Conservation (phyloP, 768 basidiomycete genomes). For the Suillus hirtellus region DNA sequence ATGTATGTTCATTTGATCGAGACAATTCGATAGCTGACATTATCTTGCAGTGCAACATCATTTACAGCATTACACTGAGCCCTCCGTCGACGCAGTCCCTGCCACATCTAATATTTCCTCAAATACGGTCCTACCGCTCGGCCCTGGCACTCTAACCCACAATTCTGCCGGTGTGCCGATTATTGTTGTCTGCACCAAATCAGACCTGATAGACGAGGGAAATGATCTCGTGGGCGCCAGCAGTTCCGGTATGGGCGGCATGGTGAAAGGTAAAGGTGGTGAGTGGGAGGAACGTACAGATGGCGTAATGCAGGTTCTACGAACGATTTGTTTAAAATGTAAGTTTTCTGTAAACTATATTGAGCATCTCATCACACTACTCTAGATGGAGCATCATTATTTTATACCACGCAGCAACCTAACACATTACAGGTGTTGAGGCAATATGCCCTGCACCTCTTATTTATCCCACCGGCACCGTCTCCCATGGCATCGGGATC, state of each 20-base stretch:
- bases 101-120: constrained; percentile 56
- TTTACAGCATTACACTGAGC: constrained; percentile 88
- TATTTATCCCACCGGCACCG: constrained; percentile 65
- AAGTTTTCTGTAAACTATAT: constrained; percentile 31
- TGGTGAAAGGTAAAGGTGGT: constrained; percentile 89
- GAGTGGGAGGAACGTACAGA: constrained; percentile 97
- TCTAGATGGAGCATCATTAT: constrained; percentile 86
- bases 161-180: constrained; percentile 87
- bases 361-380: constrained; percentile 4
- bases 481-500: constrained; percentile 37
- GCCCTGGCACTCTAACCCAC: constrained; percentile 82
- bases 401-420: constrained; percentile 87
- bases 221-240: constrained; percentile 68
- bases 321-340: constrained; percentile 93
- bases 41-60: constrained; percentile 72
- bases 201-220: constrained; percentile 87
- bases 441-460: constrained; percentile 74
- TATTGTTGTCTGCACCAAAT: constrained; percentile 88
- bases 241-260: constrained; percentile 80
- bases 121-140: constrained; percentile 78
- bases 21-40: constrained; percentile 9
- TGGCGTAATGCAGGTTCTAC: constrained; percentile 91
- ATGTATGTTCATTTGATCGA: constrained; percentile 48
- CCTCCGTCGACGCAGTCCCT: constrained; percentile 65
- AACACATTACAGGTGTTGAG: constrained; percentile 73